Evolutionary conservation across 2,329 filamentous ascomycete genomes (phyloP), one percentile per base, ranked within the genome.

Genomic region (Aureobasidium musti): DNA sequence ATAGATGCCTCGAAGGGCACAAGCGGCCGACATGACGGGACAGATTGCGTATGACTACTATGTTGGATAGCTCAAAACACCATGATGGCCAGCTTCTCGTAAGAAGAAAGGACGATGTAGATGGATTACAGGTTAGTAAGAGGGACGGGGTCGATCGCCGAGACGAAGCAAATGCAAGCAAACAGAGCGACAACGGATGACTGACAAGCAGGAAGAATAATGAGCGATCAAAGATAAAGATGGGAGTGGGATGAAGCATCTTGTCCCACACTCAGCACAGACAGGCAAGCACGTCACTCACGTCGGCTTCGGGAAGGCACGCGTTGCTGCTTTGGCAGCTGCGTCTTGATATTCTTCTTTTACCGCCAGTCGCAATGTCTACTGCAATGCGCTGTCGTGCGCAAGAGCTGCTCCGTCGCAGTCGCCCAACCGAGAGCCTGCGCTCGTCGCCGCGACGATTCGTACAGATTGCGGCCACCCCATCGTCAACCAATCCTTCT

Each of bases 381-480:
- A 19, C 52, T 37, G 54, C 59, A 45, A 76, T 76, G 75, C 75
- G 74, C 71, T 71, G 69, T 50, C 70, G 71, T 64, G 71, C 73
- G 65, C 68, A 67, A 21, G 39, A 43, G 39, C 39, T 64, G 59
- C 66, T 63, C 26, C 41, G 37, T 57, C 52, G 30, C 59, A 53
- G 23, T 73, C 57, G 68, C 71, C 39, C 68, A 71, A 61, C 70
- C 72, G 13, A 54, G 26, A 23, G 8, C 45, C 3, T 28, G 30
- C 26, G 33, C 45, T 45, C 28, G 19, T 11, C 59, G 30, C 57
- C 53, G 56, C 70, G 72, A 53, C 77, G 79, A 71, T 75, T 72
- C 72, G 77, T 82, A 69, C 79, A 80, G 72, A 82, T 82, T 73
- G 78, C 77, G 68, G 79, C 81, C 45, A 80, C 80, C 30, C 77